Evolutionary conservation across 78 protist species (phyloP).

Genomic region (Isochrysis galbana): DNA sequence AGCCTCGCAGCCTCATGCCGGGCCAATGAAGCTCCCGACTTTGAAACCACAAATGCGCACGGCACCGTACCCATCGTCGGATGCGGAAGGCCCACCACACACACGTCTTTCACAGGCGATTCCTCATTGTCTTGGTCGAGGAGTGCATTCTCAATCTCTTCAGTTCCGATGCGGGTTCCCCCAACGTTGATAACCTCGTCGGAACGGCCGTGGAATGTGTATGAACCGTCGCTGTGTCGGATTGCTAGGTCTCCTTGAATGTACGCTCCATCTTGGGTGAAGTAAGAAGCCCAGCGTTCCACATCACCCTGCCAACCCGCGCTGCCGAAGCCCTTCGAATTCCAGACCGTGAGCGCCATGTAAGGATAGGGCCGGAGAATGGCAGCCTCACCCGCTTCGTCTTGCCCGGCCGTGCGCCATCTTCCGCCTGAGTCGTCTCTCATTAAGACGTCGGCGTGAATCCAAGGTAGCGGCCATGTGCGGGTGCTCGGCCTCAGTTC

Average conservation of each 20-base stretch:
- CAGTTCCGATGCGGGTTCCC: background rate
- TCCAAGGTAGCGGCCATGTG: background rate
- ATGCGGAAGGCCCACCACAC: background rate
- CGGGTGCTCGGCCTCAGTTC: background rate
- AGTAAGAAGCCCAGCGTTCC: background rate
- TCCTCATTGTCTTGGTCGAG: background rate
- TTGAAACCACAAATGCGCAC: background rate
- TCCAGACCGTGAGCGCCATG: constrained; percentile 11
- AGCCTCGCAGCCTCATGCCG: no score
- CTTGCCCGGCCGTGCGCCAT: background rate
- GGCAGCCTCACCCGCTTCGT: background rate
- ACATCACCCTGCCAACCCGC: background rate
- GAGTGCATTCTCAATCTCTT: background rate
- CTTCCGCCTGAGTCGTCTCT: background rate
- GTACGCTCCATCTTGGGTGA: background rate
- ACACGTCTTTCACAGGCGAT: background rate
- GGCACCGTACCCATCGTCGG: background rate
- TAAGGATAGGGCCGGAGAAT: background rate
- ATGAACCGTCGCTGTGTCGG: background rate
- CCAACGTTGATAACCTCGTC: background rate
- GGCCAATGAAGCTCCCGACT: background rate
- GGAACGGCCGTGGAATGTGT: background rate
- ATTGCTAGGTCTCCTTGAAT: background rate
- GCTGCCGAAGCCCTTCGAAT: background rate
- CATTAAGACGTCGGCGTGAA: background rate